These are phyloP conservation scores for Boeremia exigua DNA, from an alignment of 2,329 filamentous ascomycete species.

Conservation along the genomic window DNA sequence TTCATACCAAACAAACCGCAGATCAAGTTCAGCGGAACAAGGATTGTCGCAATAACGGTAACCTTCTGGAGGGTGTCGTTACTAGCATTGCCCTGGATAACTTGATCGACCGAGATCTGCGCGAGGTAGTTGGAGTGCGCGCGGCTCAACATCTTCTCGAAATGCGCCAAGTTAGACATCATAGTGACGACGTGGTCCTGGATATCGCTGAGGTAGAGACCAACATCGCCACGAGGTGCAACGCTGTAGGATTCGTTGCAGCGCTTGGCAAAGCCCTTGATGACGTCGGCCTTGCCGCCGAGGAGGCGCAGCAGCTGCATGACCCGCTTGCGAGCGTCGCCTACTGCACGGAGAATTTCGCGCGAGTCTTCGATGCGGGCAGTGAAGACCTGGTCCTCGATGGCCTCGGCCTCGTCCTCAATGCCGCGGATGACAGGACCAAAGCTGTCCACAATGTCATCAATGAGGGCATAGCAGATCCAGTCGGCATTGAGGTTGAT, in stretches of 20 bases:
- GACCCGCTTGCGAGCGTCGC: slow-evolving; percentile 89
- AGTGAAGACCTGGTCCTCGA: slow-evolving; percentile 95
- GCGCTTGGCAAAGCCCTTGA: slow-evolving; percentile 95
- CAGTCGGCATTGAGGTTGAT: slow-evolving; percentile 94
- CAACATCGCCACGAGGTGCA: slow-evolving; percentile 94
- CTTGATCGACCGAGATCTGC: slow-evolving; percentile 90
- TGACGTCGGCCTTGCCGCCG: slow-evolving; percentile 97
- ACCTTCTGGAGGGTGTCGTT: slow-evolving; percentile 94
- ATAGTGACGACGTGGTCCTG: slow-evolving; percentile 99
- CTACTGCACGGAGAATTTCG: slow-evolving; percentile 84
- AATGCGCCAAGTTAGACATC: slow-evolving; percentile 95
- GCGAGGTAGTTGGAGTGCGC: slow-evolving; percentile 96
- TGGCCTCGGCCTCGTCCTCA: slow-evolving; percentile 86
- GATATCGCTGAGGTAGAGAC: slow-evolving; percentile 94
- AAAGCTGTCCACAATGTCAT: slow-evolving; percentile 97
- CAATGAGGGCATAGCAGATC: slow-evolving; percentile 98
- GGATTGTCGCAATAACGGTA: slow-evolving; percentile 88
- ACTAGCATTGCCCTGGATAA: slow-evolving; percentile 83
- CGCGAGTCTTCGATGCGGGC: slow-evolving; percentile 90
- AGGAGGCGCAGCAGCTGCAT: slow-evolving; percentile 92
- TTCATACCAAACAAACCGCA: slow-evolving; percentile 91
- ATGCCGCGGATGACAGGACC: slow-evolving; percentile 87
- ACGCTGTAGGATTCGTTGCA: slow-evolving; percentile 98
- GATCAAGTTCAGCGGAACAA: slow-evolving; percentile 95
- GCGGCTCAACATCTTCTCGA: slow-evolving; percentile 95